Percentiles rank a stretch among this genome's conserved stretches.
phyloP scores from a whole-genome alignment of 1,284 basidiomycete species.

The Trametes sp. region DNA sequence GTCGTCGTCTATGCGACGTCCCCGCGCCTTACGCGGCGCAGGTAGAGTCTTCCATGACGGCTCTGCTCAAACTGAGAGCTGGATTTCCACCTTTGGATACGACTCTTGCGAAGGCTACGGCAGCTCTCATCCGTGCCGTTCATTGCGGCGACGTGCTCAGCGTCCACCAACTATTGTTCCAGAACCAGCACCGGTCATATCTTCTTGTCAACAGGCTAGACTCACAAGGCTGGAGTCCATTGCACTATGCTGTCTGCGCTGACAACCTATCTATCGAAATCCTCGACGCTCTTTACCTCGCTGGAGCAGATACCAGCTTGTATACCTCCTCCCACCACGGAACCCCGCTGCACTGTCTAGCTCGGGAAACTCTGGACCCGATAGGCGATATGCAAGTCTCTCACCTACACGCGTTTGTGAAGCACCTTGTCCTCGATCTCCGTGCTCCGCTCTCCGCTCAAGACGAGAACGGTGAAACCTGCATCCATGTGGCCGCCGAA shows the following conservation, averaged over 20 bases:
- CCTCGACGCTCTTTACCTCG: conserved; percentile 72
- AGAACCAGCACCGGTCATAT: conserved; percentile 27
- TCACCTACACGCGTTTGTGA: conserved; percentile 61
- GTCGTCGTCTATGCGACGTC: conserved; percentile 32
- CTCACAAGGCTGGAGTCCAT: conserved; percentile 69
- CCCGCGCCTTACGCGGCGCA: conserved; percentile 30
- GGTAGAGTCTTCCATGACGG: conserved; percentile 22
- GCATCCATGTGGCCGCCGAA: conserved; percentile 93
- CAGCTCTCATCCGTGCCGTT: conserved; percentile 26
- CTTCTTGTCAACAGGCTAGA: conserved; percentile 63
- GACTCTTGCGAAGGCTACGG: conserved; percentile 40
- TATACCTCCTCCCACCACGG: conserved; percentile 71
- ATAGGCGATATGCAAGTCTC: conserved; percentile 46
- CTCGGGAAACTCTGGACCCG: conserved; percentile 54
- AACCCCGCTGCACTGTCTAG: conserved; percentile 75
- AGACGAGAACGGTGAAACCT: conserved; percentile 89
- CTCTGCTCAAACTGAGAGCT: conserved; percentile 19
- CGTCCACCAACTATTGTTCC: conserved; percentile 43
- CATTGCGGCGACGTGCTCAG: conserved; percentile 26
- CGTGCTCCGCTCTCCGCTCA: conserved; percentile 68
- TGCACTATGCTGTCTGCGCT: conserved; percentile 71
- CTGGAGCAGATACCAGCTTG: conserved; percentile 74
- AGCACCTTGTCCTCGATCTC: conserved; percentile 72
- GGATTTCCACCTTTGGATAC: conserved; percentile 23
- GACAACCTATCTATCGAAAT: conserved; percentile 63